These are phyloP conservation scores for Citrus hindsii DNA, from an alignment of 345 rosid species.

Conservation along the genomic window DNA sequence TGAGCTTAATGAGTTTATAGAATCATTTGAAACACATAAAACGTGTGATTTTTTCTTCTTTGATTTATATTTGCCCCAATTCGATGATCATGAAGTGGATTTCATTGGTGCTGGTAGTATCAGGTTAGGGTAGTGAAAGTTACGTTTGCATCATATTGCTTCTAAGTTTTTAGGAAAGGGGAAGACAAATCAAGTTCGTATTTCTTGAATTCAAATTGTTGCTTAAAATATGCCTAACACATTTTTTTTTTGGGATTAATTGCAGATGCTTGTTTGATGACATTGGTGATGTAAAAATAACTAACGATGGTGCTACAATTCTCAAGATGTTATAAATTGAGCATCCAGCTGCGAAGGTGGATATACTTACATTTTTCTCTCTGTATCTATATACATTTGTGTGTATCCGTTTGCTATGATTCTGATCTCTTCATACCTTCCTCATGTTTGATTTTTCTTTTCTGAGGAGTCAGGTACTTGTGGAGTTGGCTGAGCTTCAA, in stretches of 20 bases:
- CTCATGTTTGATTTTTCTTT: background rate
- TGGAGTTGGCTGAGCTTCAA: slow-evolving; percentile 97
- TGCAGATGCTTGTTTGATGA: slow-evolving; percentile 97
- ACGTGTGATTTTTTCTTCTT: background rate
- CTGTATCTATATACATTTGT: background rate
- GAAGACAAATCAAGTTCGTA: background rate
- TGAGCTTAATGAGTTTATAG: background rate
- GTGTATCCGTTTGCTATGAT: background rate
- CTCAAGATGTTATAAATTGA: slow-evolving; percentile 94
- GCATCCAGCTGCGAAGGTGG: slow-evolving; percentile 98
- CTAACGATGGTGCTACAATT: slow-evolving; percentile 95
- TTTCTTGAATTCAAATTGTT: too few species aligned
- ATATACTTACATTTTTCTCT: background rate
- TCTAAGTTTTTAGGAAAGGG: background rate
- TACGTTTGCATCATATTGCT: background rate
- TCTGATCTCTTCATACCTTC: background rate
- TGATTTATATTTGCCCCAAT: background rate
- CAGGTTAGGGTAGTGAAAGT: background rate
- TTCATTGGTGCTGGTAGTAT: background rate
- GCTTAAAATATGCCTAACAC: background rate
- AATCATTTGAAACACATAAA: too few species aligned
- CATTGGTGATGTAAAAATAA: slow-evolving; percentile 90
- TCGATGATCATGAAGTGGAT: background rate
- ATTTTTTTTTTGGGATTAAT: background rate
- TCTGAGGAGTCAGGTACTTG: slow-evolving; percentile 62